Evolutionary conservation across 352 stramenopile species (phyloP), one percentile per base, ranked within the genome.

Genomic region (Elongisporangium anandrum): DNA sequence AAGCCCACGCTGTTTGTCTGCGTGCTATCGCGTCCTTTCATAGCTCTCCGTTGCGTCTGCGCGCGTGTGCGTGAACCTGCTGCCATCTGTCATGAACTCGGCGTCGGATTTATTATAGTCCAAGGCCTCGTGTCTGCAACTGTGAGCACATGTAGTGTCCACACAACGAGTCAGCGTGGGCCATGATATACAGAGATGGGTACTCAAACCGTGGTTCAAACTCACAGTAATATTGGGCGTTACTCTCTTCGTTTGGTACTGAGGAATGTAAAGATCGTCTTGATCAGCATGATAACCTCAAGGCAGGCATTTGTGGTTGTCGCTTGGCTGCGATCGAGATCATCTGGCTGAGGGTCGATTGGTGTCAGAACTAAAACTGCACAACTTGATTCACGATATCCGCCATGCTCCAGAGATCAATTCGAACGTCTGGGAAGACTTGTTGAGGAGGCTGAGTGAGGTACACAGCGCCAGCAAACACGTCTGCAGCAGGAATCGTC

Each of bases 21-120:
- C 21, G 63, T 15, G 79, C 79, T 9, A 81, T 81, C 21, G 64
- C 60, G 34, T 26, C 16, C 13, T 87, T 81, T 51, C 70, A 60
- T 54, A 54, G 52, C 12, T 60, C 70, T 16, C 79, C 73, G n/a
- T 56, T 72, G n/a, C 77, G 82, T 41, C 52, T 89, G 3, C 68
- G 73, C 7, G 72, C 2, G 71, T 84, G 1, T 69, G 61, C 20
- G 63, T 80, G n/a, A 64, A 86, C 56, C 52, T 88, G 41, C 70
- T 88, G 19, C 81, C 81, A 0, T 34, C 57, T 20, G 45, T 88
- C 15, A 34, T 91, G 29, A 38, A 12, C 26, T 38, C 26, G 26
- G 6, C 26, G 26, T 38, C 26, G 2, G 26, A 38, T 38, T 38
- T n/a, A n/a, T n/a, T n/a, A n/a, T 38, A 9, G 26, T 9, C 26